Percentiles rank a stretch among this genome's conserved stretches.
These are phyloP conservation scores for Rosa persica DNA, from an alignment of 306 rosid genomes.

Conservation along the genomic window DNA sequence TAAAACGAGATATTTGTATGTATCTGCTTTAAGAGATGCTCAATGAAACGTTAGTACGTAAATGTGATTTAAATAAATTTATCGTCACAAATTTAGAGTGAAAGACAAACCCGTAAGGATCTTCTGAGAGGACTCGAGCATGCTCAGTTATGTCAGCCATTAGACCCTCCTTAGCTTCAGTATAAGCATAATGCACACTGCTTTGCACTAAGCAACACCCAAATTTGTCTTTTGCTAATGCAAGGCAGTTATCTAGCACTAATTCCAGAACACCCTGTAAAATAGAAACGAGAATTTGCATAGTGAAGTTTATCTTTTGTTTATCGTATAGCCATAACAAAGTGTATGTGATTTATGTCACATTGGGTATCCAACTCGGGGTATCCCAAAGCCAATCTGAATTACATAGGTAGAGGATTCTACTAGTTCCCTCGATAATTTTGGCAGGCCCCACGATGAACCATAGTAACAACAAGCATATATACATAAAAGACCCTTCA, in stretches of 20 bases:
- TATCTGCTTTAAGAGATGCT: neutral
- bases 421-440: too few species aligned
- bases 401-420: too few species aligned
- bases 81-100: neutral
- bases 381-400: too few species aligned
- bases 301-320: neutral
- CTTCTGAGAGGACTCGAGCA: constrained; percentile 27
- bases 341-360: too few species aligned
- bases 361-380: too few species aligned
- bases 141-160: neutral
- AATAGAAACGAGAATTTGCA: neutral
- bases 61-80: neutral
- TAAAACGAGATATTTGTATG: neutral
- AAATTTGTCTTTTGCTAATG: constrained; percentile 22
- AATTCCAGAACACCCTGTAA: constrained; percentile 33
- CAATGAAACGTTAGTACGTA: neutral
- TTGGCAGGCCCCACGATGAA: too few species aligned
- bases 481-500: too few species aligned
- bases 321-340: too few species aligned
- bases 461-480: too few species aligned
- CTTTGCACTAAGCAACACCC: constrained; percentile 40
- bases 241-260: constrained; percentile 21
- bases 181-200: neutral
- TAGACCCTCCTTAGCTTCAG: neutral
- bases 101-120: constrained; percentile 45